Evolutionary conservation across 306 rosid genomes (phyloP).

Genomic region (Medicago truncatula): DNA sequence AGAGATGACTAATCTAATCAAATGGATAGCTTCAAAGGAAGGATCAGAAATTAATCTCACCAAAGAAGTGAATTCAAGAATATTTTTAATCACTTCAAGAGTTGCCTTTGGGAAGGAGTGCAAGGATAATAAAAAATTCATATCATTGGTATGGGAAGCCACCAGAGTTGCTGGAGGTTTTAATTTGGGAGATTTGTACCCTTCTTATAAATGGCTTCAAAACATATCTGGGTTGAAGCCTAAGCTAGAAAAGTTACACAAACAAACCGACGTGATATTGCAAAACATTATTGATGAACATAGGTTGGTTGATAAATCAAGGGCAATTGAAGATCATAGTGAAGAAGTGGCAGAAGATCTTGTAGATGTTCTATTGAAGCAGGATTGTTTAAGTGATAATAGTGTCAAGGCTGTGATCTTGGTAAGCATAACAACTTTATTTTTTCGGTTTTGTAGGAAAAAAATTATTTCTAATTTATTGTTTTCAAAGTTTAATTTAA

Average conservation of each 20-base stretch:
- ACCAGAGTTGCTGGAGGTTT: slow-evolving; percentile 40
- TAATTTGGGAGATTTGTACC: slow-evolving; percentile 48
- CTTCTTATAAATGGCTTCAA: slow-evolving; percentile 49
- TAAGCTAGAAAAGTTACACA: slow-evolving; percentile 48
- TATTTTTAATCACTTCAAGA: slow-evolving; percentile 32
- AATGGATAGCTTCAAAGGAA: slow-evolving; percentile 30
- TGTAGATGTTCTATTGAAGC: slow-evolving; percentile 39
- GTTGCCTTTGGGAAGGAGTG: slow-evolving; percentile 46
- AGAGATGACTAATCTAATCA: not conserved
- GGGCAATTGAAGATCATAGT: not conserved
- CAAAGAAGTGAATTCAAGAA: slow-evolving; percentile 26
- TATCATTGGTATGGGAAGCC: not conserved
- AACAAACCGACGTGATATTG: slow-evolving; percentile 11
- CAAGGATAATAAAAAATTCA: slow-evolving; percentile 20
- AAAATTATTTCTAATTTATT: too few relatives aligned
- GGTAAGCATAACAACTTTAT: slow-evolving; percentile 15
- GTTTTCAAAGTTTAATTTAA: too few relatives aligned
- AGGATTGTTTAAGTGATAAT: slow-evolving; percentile 30
- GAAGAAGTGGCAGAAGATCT: slow-evolving; percentile 38
- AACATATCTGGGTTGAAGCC: slow-evolving; percentile 29
- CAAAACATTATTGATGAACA: slow-evolving; percentile 33
- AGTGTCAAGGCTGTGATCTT: slow-evolving; percentile 40
- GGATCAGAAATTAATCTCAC: slow-evolving; percentile 45
- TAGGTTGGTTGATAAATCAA: slow-evolving; percentile 22
- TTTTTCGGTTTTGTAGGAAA: too few relatives aligned